Percentiles rank a stretch among this genome's conserved stretches.
Conservation (phyloP, 768 basidiomycete species). For the Mycena epipterygia region DNA sequence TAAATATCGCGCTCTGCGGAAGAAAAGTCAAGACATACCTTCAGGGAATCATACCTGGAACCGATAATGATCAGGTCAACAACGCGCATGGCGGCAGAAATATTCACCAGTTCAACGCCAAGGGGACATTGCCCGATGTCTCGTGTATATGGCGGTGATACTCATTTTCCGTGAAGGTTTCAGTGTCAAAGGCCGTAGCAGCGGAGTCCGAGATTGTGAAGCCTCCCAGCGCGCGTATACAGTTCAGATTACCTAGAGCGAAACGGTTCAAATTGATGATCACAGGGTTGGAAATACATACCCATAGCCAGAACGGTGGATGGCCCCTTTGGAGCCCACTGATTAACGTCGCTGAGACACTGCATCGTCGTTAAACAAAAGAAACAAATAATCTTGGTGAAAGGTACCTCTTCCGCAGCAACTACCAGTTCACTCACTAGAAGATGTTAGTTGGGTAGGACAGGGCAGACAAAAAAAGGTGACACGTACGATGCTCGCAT, state of each 20-base stretch:
- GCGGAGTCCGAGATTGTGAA: slow-evolving; percentile 64
- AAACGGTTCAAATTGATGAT: slow-evolving; percentile 2
- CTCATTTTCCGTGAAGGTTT: slow-evolving; percentile 67
- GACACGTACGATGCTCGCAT: slow-evolving; percentile 70
- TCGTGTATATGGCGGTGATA: slow-evolving; percentile 61
- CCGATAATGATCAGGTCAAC: not conserved
- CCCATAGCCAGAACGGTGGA: slow-evolving; percentile 67
- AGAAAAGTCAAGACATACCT: slow-evolving; percentile 57
- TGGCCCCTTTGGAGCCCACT: slow-evolving; percentile 70
- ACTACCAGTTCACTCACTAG: slow-evolving; percentile 70
- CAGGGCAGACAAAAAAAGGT: not conserved
- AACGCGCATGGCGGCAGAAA: slow-evolving; percentile 31
- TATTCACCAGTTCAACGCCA: slow-evolving; percentile 74
- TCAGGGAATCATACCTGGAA: slow-evolving; percentile 74
- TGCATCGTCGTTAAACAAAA: slow-evolving; percentile 39
- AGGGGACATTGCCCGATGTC: slow-evolving; percentile 61
- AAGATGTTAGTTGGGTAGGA: slow-evolving; percentile 10
- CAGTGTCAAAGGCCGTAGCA: slow-evolving; percentile 71
- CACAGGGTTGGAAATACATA: slow-evolving; percentile 41
- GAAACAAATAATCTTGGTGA: not conserved
- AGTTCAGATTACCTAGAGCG: slow-evolving; percentile 74
- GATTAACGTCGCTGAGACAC: slow-evolving; percentile 68
- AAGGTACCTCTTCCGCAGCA: slow-evolving; percentile 72
- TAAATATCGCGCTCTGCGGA: not conserved
- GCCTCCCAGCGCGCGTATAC: slow-evolving; percentile 74